Evolutionary conservation across 768 basidiomycete species (phyloP), one percentile per base, ranked within the genome.

Genomic region (Symmetrospora coprosmae): DNA sequence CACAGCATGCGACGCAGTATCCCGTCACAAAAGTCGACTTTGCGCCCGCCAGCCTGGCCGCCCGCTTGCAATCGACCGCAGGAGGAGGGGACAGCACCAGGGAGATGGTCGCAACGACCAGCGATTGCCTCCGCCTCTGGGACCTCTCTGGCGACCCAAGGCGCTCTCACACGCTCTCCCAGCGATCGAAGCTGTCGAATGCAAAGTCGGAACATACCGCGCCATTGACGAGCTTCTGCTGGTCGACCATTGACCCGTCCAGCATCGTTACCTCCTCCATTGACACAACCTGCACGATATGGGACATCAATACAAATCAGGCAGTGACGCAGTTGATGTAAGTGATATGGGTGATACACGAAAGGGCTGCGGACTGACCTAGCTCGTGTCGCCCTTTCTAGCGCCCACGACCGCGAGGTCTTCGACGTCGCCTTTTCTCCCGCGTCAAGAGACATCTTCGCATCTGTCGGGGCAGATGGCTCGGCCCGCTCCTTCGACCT

Each of bases 341-440:
- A 38, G 55, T 39, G n/a, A 38, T 35, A 52, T 21, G 5, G 21
- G 25, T 4, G 11, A 52, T 33, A 5, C 28, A 4, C n/a, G n/a
- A 40, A 17, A 35, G 23, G 31, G 27, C 23, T 51, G 45, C 28
- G 21, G 33, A 23, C 25, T 33, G 19, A 30, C 35, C n/a, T 41
- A 2, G 11, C 2, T 8, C 30, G 23, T 19, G 25, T 28, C 21
- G n/a, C 23, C 30, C 16, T 50, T 31, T 28, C n/a, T 37, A 43
- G 50, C 50, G 90, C 92, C 0, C 92, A 94, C 73, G 90, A 96
- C 76, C 82, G 87, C 46, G 85, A 91, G 74, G 90, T 89, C 14
- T 92, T 91, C 74, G 90, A 96, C 71, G 90, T 94, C 39, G 90
- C 89, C n/a, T 99, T 94, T 92, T 79, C 96, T 13, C 94, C 94